A percentile compares a stretch with the other conserved stretches of the same genome.
Evolutionary conservation across 2,329 filamentous ascomycete genomes (phyloP).

Genomic region (Phaeosphaeria sp.): DNA sequence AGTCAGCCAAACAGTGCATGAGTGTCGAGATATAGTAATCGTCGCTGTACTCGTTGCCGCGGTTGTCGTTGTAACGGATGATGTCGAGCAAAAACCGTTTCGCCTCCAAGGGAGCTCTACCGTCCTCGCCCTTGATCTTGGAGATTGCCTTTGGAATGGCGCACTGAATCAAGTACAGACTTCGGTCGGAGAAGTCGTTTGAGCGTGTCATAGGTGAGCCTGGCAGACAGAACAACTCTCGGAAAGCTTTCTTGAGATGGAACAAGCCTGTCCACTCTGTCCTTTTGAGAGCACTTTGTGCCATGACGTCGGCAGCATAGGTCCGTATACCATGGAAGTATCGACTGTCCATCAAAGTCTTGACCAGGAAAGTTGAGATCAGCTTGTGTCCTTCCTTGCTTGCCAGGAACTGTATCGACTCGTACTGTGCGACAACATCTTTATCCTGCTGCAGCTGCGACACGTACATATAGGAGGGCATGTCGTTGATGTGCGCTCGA

Average conservation of each 20-base stretch:
- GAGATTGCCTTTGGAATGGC: conserved; percentile 83
- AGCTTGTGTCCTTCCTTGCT: conserved; percentile 74
- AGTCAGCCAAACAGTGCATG: conserved; percentile 68
- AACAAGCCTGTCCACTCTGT: conserved; percentile 78
- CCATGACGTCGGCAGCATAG: conserved; percentile 80
- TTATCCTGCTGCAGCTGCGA: conserved; percentile 97
- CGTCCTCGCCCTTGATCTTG: conserved; percentile 74
- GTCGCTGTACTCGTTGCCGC: conserved; percentile 86
- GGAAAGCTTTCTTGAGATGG: conserved; percentile 85
- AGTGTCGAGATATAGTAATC: conserved; percentile 85
- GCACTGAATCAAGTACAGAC: conserved; percentile 82
- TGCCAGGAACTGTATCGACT: conserved; percentile 76
- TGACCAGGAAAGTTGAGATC: conserved; percentile 84
- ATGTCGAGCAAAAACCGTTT: conserved; percentile 88
- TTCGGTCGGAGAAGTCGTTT: conserved; percentile 90
- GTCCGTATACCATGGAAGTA: conserved; percentile 94
- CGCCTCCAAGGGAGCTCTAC: conserved; percentile 78
- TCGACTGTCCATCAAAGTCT: conserved; percentile 87
- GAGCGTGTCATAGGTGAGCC: conserved; percentile 79
- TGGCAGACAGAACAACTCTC: conserved; percentile 84
- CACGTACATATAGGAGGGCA: conserved; percentile 97
- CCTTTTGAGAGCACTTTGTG: conserved; percentile 67
- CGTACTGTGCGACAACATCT: conserved; percentile 85
- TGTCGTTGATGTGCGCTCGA: conserved; percentile 73
- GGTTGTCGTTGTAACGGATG: conserved; percentile 92